These are phyloP conservation scores for Paramyrothecium roridum DNA, from an alignment of 2,329 filamentous ascomycete species.

Conservation along the genomic window DNA sequence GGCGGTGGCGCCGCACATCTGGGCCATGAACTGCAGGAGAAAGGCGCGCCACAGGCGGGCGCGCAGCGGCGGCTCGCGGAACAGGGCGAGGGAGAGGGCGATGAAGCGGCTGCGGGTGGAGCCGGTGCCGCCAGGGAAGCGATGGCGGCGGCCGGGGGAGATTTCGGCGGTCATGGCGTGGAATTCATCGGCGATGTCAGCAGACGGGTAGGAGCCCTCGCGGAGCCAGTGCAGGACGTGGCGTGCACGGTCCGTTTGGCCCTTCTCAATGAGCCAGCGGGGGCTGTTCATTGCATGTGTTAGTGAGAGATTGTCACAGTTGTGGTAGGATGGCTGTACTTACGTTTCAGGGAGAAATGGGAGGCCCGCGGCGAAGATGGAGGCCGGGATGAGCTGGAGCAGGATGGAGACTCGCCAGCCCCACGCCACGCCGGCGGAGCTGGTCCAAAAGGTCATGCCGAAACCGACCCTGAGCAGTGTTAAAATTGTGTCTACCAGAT, in stretches of 20 bases:
- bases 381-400: conserved; percentile 47
- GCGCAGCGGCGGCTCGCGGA: conserved; percentile 44
- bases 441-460: conserved; percentile 50
- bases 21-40: conserved; percentile 56
- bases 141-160: conserved; percentile 26
- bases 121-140: neutral
- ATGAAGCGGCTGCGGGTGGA: conserved; percentile 15
- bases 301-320: conserved; percentile 13
- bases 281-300: conserved; percentile 29
- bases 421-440: conserved; percentile 35
- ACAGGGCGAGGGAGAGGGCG: conserved; percentile 34
- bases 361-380: conserved; percentile 45
- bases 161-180: conserved; percentile 43
- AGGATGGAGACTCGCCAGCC: conserved; percentile 53
- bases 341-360: conserved; percentile 54
- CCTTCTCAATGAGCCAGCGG: conserved; percentile 55
- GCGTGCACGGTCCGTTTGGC: conserved; percentile 37
- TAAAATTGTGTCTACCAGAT: neutral
- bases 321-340: conserved; percentile 12
- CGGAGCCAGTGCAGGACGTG: conserved; percentile 46
- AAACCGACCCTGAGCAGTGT: conserved; percentile 48
- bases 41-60: conserved; percentile 54
- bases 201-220: conserved; percentile 33
- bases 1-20: conserved; percentile 57
- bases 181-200: conserved; percentile 39